These are phyloP conservation scores for Phytophthora pinifolia DNA, from an alignment of 352 stramenopile genomes.

Conservation along the genomic window DNA sequence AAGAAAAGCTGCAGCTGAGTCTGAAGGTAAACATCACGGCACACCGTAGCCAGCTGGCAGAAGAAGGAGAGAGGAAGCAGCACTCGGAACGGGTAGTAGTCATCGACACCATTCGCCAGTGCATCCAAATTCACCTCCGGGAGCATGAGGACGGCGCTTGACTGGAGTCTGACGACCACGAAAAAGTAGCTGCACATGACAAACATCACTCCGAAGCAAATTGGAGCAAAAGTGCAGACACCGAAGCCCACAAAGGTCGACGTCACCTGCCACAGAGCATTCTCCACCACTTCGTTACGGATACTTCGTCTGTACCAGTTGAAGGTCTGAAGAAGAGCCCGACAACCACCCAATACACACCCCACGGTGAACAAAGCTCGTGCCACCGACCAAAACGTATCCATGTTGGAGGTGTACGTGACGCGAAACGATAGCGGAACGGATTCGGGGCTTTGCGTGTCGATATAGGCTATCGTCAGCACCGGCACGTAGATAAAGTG, in stretches of 20 bases:
- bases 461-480: conserved; percentile 80
- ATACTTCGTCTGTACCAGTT: conserved; percentile 87
- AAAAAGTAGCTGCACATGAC: conserved; percentile 88
- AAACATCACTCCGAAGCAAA: conserved; percentile 66
- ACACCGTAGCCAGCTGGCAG: conserved; percentile 78
- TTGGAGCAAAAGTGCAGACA: conserved; percentile 44
- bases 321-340: conserved; percentile 77
- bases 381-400: conserved; percentile 75
- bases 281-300: conserved; percentile 60
- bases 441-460: conserved; percentile 37
- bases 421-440: conserved; percentile 68
- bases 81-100: conserved; percentile 89
- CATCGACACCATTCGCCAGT: conserved; percentile 53
- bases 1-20: conserved; percentile 88
- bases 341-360: conserved; percentile 50
- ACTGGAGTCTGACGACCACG: conserved; percentile 94
- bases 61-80: conserved; percentile 81
- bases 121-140: conserved; percentile 61
- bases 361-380: conserved; percentile 71
- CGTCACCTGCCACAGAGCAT: conserved; percentile 52
- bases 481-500: conserved; percentile 67
- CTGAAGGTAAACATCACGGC: conserved; percentile 78
- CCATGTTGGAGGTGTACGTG: conserved; percentile 86
- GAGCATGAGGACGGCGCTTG: conserved; percentile 86
- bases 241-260: conserved; percentile 37